Evolutionary conservation across 2,329 filamentous ascomycete genomes (phyloP).

Genomic region (Saccharata proteae): DNA sequence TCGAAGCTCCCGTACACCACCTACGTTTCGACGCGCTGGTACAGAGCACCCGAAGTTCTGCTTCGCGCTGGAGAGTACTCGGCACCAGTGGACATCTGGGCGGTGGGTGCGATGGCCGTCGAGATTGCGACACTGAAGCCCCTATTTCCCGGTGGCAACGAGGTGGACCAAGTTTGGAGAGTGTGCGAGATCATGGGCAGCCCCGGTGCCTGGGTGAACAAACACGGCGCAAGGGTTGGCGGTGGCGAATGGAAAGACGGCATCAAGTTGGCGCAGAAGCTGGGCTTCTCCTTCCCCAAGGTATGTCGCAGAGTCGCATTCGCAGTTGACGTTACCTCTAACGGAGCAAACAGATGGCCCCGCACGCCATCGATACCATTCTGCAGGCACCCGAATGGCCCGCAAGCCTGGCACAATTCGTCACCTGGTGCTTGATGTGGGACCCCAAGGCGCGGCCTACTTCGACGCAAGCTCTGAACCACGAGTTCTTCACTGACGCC

Average conservation of each 20-base stretch:
- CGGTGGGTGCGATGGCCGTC: conserved; percentile 94
- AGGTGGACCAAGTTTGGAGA: conserved; percentile 97
- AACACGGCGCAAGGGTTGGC: conserved; percentile 71
- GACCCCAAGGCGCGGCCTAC: conserved; percentile 87
- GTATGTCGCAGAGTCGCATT: conserved; percentile 21
- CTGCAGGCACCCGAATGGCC: conserved; percentile 88
- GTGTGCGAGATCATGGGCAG: conserved; percentile 99
- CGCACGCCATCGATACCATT: conserved; percentile 90
- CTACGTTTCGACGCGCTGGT: conserved; percentile 97
- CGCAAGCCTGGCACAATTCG: conserved; percentile 73
- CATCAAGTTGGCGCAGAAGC: conserved; percentile 80
- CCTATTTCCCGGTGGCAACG: conserved; percentile 91
- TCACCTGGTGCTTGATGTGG: conserved; percentile 99
- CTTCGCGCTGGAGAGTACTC: conserved; percentile 93
- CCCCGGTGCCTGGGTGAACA: conserved; percentile 96
- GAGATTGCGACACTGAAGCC: conserved; percentile 95
- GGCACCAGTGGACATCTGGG: conserved; percentile 96
- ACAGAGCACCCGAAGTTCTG: conserved; percentile 82
- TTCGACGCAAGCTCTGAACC: conserved; percentile 82
- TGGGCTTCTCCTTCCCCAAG: conserved; percentile 96
- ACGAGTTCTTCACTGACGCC: conserved; percentile 90
- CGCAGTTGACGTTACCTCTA: conserved; percentile 9
- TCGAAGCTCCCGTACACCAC: conserved; percentile 95
- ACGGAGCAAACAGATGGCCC: conserved; percentile 61
- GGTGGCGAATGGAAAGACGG: conserved; percentile 98